These are phyloP conservation scores for Suaeda aralocaspica DNA, from an alignment of 148 eudicot genomes.

Conservation along the genomic window DNA sequence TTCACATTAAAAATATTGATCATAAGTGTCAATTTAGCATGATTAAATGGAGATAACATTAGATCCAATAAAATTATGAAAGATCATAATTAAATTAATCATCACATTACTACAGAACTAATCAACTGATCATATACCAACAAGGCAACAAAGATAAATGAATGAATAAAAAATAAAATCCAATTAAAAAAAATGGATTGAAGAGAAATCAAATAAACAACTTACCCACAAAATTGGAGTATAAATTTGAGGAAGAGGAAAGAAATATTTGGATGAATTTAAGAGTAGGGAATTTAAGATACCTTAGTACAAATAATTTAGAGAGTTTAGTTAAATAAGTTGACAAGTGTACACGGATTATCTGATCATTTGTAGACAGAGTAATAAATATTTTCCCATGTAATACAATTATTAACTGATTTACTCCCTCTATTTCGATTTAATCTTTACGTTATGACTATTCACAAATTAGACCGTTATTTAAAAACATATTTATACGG, in stretches of 20 bases:
- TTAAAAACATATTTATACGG: too few relatives aligned
- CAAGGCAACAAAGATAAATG: not conserved
- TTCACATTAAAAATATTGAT: not conserved
- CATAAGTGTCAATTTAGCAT: not conserved
- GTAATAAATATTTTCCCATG: too few relatives aligned
- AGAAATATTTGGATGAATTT: not conserved
- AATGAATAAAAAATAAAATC: not conserved
- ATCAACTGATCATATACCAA: slow-evolving; percentile 7
- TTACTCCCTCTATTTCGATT: too few relatives aligned
- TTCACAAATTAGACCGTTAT: too few relatives aligned
- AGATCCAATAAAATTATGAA: slow-evolving; percentile 6
- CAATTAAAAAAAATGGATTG: not conserved
- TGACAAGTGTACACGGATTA: not conserved
- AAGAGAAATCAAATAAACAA: not conserved
- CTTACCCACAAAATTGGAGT: not conserved
- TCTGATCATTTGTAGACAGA: not conserved
- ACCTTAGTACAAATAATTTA: not conserved
- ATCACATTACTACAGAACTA: slow-evolving; percentile 9
- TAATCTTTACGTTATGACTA: too few relatives aligned
- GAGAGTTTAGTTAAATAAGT: not conserved
- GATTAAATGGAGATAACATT: not conserved
- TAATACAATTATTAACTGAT: too few relatives aligned
- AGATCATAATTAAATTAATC: too few relatives aligned
- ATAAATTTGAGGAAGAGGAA: not conserved
- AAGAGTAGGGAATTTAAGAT: too few relatives aligned